Percentiles rank a stretch among this genome's conserved stretches.
Conservation (phyloP, 1,139 yeast genomes). For the Magnusiomyces paraingens region DNA sequence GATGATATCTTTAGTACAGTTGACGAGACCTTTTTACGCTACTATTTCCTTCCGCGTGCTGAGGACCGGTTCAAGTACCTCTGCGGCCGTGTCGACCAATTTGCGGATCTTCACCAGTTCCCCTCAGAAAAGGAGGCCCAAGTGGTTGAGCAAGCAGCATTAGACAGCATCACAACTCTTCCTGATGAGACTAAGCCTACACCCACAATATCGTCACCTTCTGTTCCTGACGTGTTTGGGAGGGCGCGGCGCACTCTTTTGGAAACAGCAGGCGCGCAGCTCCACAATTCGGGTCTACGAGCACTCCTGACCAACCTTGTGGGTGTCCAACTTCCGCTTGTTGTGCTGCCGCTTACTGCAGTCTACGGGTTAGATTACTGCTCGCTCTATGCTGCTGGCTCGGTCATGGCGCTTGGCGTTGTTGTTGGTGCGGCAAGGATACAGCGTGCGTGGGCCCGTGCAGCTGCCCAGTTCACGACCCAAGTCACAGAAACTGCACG, state of each 20-base stretch:
- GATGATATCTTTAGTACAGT: conserved; percentile 33
- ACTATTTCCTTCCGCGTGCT: conserved; percentile 29
- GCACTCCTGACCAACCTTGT: conserved; percentile 17
- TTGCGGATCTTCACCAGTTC: conserved; percentile 24
- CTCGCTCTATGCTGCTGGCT: conserved; percentile 33
- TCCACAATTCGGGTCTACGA: conserved; percentile 17
- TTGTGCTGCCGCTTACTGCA: conserved; percentile 31
- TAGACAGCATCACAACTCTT: neutral
- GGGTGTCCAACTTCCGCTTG: conserved; percentile 34
- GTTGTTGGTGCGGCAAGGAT: conserved; percentile 34
- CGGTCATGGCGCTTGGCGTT: conserved; percentile 34
- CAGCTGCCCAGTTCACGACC: conserved; percentile 24
- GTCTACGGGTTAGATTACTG: conserved; percentile 27
- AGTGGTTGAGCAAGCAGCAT: neutral
- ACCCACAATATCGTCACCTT: conserved; percentile 2
- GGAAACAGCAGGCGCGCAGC: conserved; percentile 12
- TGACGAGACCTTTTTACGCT: conserved; percentile 18
- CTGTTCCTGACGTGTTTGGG: conserved; percentile 9
- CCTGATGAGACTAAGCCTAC: conserved; percentile 3
- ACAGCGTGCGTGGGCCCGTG: conserved; percentile 33
- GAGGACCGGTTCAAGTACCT: conserved; percentile 28
- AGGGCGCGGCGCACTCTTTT: conserved; percentile 12
- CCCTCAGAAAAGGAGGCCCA: conserved; percentile 12
- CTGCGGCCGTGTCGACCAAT: conserved; percentile 32
- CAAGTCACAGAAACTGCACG: conserved; percentile 27